Conservation (phyloP, 805 yeast species). For the Yamadazyma takamatsuzukensis region DNA sequence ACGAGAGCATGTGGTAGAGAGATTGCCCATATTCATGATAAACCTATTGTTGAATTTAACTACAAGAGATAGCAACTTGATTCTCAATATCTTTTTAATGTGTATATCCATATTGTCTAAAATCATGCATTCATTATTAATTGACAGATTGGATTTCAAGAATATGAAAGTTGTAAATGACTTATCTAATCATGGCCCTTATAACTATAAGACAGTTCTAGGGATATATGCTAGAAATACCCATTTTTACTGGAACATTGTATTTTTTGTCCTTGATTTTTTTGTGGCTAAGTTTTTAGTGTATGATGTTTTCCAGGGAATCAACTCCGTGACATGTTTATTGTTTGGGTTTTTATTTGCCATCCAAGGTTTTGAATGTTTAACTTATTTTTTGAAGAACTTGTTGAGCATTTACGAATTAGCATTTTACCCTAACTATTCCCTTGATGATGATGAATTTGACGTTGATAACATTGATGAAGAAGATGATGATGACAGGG, state of each 20-base stretch:
- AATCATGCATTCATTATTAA: conserved; percentile 73
- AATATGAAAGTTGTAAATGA: conserved; percentile 27
- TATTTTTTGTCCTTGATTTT: conserved; percentile 50
- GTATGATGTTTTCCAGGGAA: conserved; percentile 50
- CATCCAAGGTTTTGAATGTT: conserved; percentile 52
- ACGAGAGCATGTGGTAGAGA: conserved; percentile 54
- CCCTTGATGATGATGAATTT: conserved; percentile 22
- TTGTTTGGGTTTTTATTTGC: conserved; percentile 77
- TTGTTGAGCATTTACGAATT: conserved; percentile 56
- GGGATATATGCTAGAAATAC: conserved; percentile 25
- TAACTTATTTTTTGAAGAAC: conserved; percentile 45
- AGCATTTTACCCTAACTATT: conserved; percentile 30
- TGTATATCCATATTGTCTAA: conserved; percentile 40
- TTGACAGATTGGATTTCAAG: conserved; percentile 46
- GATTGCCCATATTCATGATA: conserved; percentile 29
- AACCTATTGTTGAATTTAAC: conserved; percentile 62
- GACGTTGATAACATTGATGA: conserved; percentile 19
- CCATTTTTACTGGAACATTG: conserved; percentile 37
- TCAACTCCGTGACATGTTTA: conserved; percentile 53
- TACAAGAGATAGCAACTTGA: conserved; percentile 59
- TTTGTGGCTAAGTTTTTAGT: conserved; percentile 51
- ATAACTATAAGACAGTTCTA: conserved; percentile 17
- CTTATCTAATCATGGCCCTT: conserved; percentile 12
- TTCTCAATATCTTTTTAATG: conserved; percentile 43
- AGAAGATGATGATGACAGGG: conserved; percentile 24